These are phyloP conservation scores for Pneumocystis carinii DNA, from an alignment of 1,139 yeast species.

Conservation along the genomic window DNA sequence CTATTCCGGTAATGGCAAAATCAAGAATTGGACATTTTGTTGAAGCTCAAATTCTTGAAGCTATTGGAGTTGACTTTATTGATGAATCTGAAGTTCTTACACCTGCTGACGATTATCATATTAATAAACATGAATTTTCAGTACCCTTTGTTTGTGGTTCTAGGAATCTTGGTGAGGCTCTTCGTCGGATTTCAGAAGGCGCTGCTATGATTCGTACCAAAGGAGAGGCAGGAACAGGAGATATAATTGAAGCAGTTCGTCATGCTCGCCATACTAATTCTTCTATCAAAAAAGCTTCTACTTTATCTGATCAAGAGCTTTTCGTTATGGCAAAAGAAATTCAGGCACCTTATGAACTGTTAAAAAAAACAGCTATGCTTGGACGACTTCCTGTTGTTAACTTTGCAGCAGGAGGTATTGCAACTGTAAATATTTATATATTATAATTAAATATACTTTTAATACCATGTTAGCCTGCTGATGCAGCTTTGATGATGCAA, in stretches of 20 bases:
- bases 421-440: constrained; percentile 29
- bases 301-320: constrained; percentile 34
- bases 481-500: constrained; percentile 80
- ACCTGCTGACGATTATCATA: constrained; percentile 46
- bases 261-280: constrained; percentile 49
- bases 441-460: neutral
- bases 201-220: constrained; percentile 82
- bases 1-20: constrained; percentile 62
- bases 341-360: constrained; percentile 44
- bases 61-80: constrained; percentile 61
- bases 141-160: constrained; percentile 85
- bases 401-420: constrained; percentile 85
- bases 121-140: constrained; percentile 43
- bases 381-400: constrained; percentile 73
- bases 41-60: constrained; percentile 68
- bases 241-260: constrained; percentile 70
- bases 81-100: constrained; percentile 47
- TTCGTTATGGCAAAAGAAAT: constrained; percentile 40
- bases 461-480: constrained; percentile 38
- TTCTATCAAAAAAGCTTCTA: constrained; percentile 38
- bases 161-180: constrained; percentile 68
- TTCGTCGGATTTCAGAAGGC: constrained; percentile 68
- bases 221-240: constrained; percentile 88
- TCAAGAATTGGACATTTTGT: constrained; percentile 75
- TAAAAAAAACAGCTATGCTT: constrained; percentile 36